A percentile compares a stretch with the other conserved stretches of the same genome.
These are phyloP conservation scores for Clathrospora elynae DNA, from an alignment of 2,329 filamentous ascomycete species.

Conservation along the genomic window DNA sequence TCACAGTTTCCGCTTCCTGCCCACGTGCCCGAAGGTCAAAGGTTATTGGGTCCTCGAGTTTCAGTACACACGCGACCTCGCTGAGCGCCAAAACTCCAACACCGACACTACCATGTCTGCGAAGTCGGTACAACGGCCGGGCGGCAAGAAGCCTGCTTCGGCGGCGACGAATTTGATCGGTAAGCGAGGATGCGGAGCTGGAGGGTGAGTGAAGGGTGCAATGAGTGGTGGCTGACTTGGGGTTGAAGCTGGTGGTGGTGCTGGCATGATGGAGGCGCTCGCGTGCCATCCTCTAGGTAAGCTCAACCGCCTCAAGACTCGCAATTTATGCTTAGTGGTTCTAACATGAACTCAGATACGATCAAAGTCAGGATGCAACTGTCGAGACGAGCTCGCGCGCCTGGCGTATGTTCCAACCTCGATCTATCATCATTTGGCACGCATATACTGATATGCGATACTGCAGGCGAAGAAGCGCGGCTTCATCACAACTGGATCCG, in stretches of 20 bases:
- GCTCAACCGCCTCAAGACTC: constrained; percentile 28
- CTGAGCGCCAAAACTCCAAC: not conserved
- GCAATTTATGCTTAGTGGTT: not conserved
- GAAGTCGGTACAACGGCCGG: constrained; percentile 61
- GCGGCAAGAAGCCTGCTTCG: constrained; percentile 77
- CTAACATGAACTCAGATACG: constrained; percentile 67
- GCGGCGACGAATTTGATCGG: constrained; percentile 90
- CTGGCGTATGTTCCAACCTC: constrained; percentile 66
- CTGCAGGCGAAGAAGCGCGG: constrained; percentile 73
- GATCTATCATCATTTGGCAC: not conserved
- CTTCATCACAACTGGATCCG: constrained; percentile 81
- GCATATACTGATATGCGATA: constrained; percentile 12
- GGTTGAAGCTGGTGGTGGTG: constrained; percentile 83
- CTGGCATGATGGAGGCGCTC: constrained; percentile 99
- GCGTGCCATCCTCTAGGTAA: constrained; percentile 90
- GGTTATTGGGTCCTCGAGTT: too few relatives aligned
- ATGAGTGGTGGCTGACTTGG: constrained; percentile 19
- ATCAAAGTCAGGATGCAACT: constrained; percentile 99
- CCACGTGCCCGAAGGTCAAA: too few relatives aligned
- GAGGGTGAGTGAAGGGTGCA: not conserved
- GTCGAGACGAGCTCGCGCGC: constrained; percentile 79
- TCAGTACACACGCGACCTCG: too few relatives aligned
- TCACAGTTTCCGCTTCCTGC: constrained; percentile 23
- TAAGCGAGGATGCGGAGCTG: constrained; percentile 52
- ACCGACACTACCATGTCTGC: constrained; percentile 59